Percentiles rank a stretch among this genome's conserved stretches.
Evolutionary conservation across 495 filamentous ascomycete species (phyloP).

Genomic region (Evernia prunastri): DNA sequence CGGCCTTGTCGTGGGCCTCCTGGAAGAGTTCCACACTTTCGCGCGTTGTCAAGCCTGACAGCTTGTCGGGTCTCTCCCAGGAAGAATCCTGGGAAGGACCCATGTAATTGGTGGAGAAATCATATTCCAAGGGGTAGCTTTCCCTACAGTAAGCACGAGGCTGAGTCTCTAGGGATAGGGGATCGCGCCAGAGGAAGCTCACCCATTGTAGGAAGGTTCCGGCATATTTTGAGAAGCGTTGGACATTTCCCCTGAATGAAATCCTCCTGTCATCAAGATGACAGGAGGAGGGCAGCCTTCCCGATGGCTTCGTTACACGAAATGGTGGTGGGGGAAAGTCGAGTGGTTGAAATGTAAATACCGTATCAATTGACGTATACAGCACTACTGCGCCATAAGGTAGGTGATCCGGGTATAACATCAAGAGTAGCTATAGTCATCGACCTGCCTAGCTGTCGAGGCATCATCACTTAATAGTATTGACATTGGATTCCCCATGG

Average conservation of each 20-base stretch:
- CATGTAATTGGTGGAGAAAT: not conserved
- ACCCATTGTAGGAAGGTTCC: slow-evolving; percentile 6
- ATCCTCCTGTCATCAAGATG: not conserved
- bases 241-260: not conserved
- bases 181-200: not conserved
- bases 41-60: slow-evolving; percentile 20
- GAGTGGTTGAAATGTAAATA: too few species aligned
- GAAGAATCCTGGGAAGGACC: slow-evolving; percentile 4
- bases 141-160: slow-evolving; percentile 2
- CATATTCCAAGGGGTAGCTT: slow-evolving; percentile 15
- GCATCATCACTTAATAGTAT: too few species aligned
- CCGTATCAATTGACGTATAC: too few species aligned
- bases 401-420: too few species aligned
- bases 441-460: too few species aligned
- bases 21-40: slow-evolving; percentile 53
- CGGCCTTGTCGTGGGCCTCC: slow-evolving; percentile 59
- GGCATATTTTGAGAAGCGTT: slow-evolving; percentile 1
- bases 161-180: not conserved
- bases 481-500: too few species aligned
- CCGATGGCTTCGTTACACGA: not conserved
- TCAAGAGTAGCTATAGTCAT: too few species aligned
- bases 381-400: too few species aligned
- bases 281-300: not conserved
- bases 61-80: slow-evolving; percentile 8
- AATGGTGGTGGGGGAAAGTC: not conserved